Evolutionary conservation across 2,329 filamentous ascomycete genomes (phyloP).

Genomic region (Colletotrichum liriopes): DNA sequence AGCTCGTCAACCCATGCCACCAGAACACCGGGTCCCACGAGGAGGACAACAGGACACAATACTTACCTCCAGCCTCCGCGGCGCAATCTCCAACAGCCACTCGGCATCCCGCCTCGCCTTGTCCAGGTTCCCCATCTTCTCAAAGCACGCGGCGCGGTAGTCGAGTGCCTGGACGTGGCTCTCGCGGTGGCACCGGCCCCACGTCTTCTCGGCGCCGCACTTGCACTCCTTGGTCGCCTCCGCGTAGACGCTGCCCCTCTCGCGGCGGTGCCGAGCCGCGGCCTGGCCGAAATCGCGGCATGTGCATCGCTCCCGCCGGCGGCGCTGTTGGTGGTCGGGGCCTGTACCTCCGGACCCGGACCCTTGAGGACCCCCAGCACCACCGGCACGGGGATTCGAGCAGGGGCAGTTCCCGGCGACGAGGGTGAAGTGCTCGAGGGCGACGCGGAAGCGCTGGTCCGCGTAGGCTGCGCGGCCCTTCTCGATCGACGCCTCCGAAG

Average conservation of each 20-base stretch:
- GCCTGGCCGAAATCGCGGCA: constrained; percentile 55
- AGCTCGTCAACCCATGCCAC: constrained; percentile 25
- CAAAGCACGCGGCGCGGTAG: constrained; percentile 57
- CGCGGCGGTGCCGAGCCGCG: constrained; percentile 50
- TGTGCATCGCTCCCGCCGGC: constrained; percentile 54
- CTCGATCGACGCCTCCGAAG: constrained; percentile 51
- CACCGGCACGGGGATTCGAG: constrained; percentile 13
- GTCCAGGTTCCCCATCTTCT: constrained; percentile 55
- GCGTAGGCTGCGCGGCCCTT: constrained; percentile 54
- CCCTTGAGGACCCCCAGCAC: background rate
- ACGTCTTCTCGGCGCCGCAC: constrained; percentile 55
- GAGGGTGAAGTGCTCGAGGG: constrained; percentile 55
- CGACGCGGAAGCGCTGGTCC: constrained; percentile 53
- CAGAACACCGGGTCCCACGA: background rate
- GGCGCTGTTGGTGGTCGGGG: constrained; percentile 44
- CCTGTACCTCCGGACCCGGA: constrained; percentile 47
- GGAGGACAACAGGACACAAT: background rate
- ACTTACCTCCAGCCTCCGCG: constrained; percentile 57
- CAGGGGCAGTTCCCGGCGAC: constrained; percentile 41
- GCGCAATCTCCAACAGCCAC: constrained; percentile 61
- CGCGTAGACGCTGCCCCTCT: constrained; percentile 57
- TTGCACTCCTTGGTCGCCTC: constrained; percentile 59
- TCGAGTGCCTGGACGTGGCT: constrained; percentile 59
- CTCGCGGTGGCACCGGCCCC: constrained; percentile 57
- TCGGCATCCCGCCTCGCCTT: constrained; percentile 58